These are phyloP conservation scores for Primulina tabacum DNA, from an alignment of 257 asterid species.

Conservation along the genomic window DNA sequence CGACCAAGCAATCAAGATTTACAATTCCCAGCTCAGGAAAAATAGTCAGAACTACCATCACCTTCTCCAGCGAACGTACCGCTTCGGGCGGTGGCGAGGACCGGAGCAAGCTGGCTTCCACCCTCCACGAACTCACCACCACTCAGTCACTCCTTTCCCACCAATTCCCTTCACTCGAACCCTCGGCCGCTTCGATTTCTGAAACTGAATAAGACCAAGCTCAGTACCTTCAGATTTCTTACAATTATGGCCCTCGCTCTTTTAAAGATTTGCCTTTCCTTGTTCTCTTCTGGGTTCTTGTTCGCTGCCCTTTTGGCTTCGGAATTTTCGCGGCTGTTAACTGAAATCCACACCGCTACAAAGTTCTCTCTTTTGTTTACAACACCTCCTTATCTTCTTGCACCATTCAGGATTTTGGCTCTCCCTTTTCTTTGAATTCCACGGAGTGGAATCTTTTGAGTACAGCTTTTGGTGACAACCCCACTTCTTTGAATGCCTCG, in stretches of 20 bases:
- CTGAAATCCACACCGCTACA: conserved; percentile 57
- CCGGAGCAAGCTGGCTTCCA: conserved; percentile 48
- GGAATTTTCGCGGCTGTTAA: conserved; percentile 82
- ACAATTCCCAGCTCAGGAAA: conserved; percentile 29
- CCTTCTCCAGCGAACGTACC: conserved; percentile 20
- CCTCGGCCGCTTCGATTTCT: conserved; percentile 48
- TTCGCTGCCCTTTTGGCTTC: conserved; percentile 63
- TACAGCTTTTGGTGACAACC: conserved; percentile 6
- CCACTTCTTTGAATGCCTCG: conserved; percentile 17
- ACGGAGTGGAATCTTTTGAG: neutral
- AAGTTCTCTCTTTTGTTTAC: conserved; percentile 50
- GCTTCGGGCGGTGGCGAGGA: conserved; percentile 51
- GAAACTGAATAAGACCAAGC: conserved; percentile 51
- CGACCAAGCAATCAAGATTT: conserved; percentile 26
- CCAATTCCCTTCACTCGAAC: conserved; percentile 39
- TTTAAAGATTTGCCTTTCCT: conserved; percentile 69
- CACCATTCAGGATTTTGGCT: conserved; percentile 29
- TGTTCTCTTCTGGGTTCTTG: conserved; percentile 53
- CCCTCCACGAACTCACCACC: conserved; percentile 34
- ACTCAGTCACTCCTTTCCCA: conserved; percentile 49
- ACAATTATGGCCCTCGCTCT: conserved; percentile 67
- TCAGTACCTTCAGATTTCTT: conserved; percentile 87
- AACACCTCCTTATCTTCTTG: conserved; percentile 59
- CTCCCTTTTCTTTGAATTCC: conserved; percentile 11
- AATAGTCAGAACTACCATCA: conserved; percentile 30